Evolutionary conservation across 257 asterid genomes (phyloP).

Genomic region (Capsicum rhomboideum): DNA sequence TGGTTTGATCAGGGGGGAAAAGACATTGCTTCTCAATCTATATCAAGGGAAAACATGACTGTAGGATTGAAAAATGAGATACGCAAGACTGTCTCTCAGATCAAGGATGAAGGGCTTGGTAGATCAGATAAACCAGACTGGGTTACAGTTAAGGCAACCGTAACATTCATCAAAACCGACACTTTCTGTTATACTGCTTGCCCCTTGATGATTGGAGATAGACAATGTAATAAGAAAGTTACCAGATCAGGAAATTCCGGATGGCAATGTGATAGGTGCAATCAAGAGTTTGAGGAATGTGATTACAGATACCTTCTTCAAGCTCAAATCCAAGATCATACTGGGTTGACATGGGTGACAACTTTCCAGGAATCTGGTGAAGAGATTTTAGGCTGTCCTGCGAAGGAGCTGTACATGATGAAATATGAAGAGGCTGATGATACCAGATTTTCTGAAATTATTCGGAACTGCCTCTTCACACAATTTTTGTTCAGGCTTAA

Average conservation of each 20-base stretch:
- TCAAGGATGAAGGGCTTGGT: constrained; percentile 90
- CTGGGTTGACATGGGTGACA: constrained; percentile 88
- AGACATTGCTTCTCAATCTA: constrained; percentile 60
- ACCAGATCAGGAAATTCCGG: constrained; percentile 54
- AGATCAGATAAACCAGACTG: constrained; percentile 91
- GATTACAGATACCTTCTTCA: constrained; percentile 90
- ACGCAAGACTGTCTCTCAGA: constrained; percentile 66
- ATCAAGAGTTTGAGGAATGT: constrained; percentile 82
- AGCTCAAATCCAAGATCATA: constrained; percentile 81
- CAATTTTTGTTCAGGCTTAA: constrained; percentile 68
- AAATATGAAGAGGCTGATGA: constrained; percentile 54
- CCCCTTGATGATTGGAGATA: constrained; percentile 87
- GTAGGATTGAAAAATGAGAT: constrained; percentile 62
- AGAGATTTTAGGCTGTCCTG: constrained; percentile 79
- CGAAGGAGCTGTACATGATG: constrained; percentile 61
- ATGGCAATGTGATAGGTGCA: constrained; percentile 88
- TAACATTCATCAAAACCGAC: constrained; percentile 79
- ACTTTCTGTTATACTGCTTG: constrained; percentile 86
- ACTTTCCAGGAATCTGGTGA: constrained; percentile 93
- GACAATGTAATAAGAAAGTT: constrained; percentile 85
- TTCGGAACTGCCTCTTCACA: constrained; percentile 47
- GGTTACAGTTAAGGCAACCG: constrained; percentile 76
- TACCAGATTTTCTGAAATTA: constrained; percentile 39
- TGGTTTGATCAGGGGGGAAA: constrained; percentile 86
- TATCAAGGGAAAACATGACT: constrained; percentile 56